Evolutionary conservation across 2,329 filamentous ascomycete species (phyloP).

Genomic region (Dothistroma pini): DNA sequence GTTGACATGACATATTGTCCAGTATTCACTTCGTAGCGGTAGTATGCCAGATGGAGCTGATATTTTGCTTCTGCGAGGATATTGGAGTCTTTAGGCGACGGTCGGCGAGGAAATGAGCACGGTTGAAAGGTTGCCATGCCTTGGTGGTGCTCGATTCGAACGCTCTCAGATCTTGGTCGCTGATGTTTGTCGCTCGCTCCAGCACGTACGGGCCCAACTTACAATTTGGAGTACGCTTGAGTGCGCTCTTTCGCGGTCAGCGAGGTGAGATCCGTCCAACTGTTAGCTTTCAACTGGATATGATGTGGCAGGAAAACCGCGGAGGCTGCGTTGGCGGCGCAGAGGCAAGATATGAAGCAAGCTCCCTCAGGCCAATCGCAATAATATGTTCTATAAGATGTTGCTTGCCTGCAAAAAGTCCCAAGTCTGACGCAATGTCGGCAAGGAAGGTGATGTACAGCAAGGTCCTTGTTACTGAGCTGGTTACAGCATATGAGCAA

Average conservation of each 20-base stretch:
- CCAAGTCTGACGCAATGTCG: neutral
- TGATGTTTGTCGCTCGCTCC: neutral
- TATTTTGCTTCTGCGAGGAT: slow-evolving; percentile 22
- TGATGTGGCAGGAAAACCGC: too few species aligned
- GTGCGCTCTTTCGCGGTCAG: too few species aligned
- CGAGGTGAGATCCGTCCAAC: too few species aligned
- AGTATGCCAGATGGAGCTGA: slow-evolving; percentile 26
- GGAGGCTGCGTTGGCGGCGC: neutral
- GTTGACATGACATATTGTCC: slow-evolving; percentile 30
- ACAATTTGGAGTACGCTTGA: too few species aligned
- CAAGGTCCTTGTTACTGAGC: neutral
- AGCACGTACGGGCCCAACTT: neutral
- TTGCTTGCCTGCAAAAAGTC: neutral
- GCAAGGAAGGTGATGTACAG: neutral
- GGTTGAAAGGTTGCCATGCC: slow-evolving; percentile 29
- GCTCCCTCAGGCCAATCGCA: neutral
- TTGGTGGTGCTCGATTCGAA: neutral
- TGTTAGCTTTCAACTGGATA: too few species aligned
- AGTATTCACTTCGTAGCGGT: slow-evolving; percentile 30
- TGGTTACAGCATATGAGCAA: neutral
- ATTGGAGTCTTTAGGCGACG: slow-evolving; percentile 16
- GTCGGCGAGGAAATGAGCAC: slow-evolving; percentile 22
- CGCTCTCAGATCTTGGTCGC: neutral
- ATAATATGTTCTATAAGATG: neutral
- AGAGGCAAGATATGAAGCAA: neutral